These are phyloP conservation scores for Syzygium jambos DNA, from an alignment of 345 rosid species.

Conservation along the genomic window DNA sequence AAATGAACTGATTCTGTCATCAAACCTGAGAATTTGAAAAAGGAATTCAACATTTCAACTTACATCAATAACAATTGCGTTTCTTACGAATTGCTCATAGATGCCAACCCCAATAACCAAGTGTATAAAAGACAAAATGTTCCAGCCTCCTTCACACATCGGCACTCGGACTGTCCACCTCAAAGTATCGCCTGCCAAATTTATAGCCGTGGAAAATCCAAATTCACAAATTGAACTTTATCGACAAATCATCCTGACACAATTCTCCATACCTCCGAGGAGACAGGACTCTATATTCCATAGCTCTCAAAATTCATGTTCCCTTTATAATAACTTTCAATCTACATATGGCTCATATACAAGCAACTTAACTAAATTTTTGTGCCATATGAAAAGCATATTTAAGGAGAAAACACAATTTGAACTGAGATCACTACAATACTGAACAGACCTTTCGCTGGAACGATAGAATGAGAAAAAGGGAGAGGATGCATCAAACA, in stretches of 20 bases:
- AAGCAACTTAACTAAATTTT: background rate
- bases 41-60: background rate
- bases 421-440: background rate
- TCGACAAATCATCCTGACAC: background rate
- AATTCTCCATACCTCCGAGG: background rate
- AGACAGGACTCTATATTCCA: background rate
- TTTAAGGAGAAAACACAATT: background rate
- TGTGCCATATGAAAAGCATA: background rate
- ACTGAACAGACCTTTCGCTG: background rate
- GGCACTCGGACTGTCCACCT: background rate
- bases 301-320: background rate
- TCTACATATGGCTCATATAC: background rate
- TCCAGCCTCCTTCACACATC: background rate
- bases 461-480: background rate
- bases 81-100: background rate
- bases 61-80: background rate
- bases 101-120: background rate
- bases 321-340: background rate
- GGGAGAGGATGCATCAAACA: background rate
- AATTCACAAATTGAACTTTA: background rate
- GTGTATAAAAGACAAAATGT: background rate
- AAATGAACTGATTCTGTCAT: slow-evolving; percentile 79
- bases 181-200: background rate
- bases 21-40: slow-evolving; percentile 43
- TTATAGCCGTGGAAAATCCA: background rate